Conservation (phyloP, 495 filamentous ascomycete genomes). For the Evernia prunastri region DNA sequence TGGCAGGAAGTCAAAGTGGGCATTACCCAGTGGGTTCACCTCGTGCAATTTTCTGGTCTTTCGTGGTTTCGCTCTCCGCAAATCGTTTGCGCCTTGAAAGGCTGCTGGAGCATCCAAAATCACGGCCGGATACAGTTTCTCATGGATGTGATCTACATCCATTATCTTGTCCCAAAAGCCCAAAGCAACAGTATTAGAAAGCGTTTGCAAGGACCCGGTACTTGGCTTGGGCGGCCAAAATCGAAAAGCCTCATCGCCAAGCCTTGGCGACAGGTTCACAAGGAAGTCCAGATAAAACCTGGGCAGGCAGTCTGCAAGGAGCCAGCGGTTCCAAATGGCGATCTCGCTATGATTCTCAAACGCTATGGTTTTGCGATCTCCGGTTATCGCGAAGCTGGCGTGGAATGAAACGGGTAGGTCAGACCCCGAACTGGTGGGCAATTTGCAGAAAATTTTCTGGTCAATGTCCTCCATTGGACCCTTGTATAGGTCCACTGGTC, state of each 20-base stretch:
- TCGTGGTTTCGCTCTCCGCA: constrained; percentile 8
- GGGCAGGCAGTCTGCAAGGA: constrained; percentile 30
- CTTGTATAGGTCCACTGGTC: background rate
- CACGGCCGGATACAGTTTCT: constrained; percentile 22
- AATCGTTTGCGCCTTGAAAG: background rate
- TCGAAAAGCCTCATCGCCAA: constrained; percentile 26
- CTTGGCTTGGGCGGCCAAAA: constrained; percentile 33
- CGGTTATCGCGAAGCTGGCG: constrained; percentile 30
- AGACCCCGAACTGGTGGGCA: constrained; percentile 31
- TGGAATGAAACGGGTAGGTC: constrained; percentile 31
- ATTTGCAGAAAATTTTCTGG: constrained; percentile 31
- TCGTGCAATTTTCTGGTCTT: constrained; percentile 5
- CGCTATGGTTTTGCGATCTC: constrained; percentile 33
- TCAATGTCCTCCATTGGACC: constrained; percentile 13
- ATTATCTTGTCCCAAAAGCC: constrained; percentile 19
- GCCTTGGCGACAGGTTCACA: constrained; percentile 24
- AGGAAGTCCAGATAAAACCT: constrained; percentile 35
- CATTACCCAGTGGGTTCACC: constrained; percentile 4
- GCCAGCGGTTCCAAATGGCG: constrained; percentile 38
- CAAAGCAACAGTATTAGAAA: constrained; percentile 23
- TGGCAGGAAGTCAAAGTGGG: constrained; percentile 24
- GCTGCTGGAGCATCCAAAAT: background rate
- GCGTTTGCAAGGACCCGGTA: background rate
- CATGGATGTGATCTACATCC: background rate
- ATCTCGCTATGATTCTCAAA: constrained; percentile 25